A percentile compares a stretch with the other conserved stretches of the same genome.
These are phyloP conservation scores for Wilcoxina mikolae DNA, from an alignment of 495 filamentous ascomycete genomes.

Conservation along the genomic window DNA sequence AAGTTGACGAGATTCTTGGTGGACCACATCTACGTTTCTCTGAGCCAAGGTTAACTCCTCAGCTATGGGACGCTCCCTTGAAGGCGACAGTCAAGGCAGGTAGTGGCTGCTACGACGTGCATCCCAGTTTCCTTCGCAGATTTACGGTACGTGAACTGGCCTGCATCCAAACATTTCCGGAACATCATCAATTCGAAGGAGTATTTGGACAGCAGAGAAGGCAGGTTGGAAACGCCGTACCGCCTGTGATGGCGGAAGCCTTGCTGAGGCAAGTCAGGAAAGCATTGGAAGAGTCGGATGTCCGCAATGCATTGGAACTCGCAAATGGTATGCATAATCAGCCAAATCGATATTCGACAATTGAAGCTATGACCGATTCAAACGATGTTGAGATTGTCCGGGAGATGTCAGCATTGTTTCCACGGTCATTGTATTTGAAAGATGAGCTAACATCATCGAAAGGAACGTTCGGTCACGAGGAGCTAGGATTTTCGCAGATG, in stretches of 20 bases:
- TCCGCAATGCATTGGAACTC: too few relatives aligned
- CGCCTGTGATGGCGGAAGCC: conserved; percentile 45
- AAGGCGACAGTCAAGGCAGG: conserved; percentile 52
- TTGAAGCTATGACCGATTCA: too few relatives aligned
- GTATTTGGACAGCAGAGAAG: conserved; percentile 35
- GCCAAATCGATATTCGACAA: too few relatives aligned
- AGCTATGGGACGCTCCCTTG: conserved; percentile 36
- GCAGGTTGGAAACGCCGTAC: conserved; percentile 83
- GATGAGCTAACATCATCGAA: too few relatives aligned
- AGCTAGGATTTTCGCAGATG: too few relatives aligned
- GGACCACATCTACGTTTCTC: conserved; percentile 26
- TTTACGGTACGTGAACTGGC: conserved; percentile 65
- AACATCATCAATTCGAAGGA: conserved; percentile 44
- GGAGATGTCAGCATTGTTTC: too few relatives aligned
- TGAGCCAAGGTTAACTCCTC: background rate
- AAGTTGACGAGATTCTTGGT: conserved; percentile 30
- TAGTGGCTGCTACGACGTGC: conserved; percentile 51
- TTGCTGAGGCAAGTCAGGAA: conserved; percentile 45
- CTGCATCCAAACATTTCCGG: conserved; percentile 59
- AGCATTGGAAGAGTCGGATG: conserved; percentile 46
- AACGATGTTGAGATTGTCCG: too few relatives aligned
- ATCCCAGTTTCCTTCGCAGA: conserved; percentile 50
- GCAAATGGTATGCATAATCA: too few relatives aligned
- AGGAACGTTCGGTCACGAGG: too few relatives aligned
- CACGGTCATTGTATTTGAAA: too few relatives aligned